phyloP scores from a whole-genome alignment of 2,329 filamentous ascomycete species.

The Sporothrix luriei region DNA sequence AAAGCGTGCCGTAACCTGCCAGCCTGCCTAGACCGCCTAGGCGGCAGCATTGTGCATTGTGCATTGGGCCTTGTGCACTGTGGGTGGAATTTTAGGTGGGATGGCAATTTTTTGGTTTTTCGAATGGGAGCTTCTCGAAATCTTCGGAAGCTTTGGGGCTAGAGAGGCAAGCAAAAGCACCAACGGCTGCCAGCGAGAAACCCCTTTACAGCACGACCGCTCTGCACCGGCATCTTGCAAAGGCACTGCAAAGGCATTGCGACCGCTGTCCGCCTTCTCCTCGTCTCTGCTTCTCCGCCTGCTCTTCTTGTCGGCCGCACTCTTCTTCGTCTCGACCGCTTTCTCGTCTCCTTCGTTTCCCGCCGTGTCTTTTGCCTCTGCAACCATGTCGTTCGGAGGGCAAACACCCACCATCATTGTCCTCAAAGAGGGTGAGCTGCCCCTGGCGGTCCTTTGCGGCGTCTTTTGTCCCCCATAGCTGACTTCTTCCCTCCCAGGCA shows the following conservation, averaged over 20 bases:
- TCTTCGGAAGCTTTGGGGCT: slow-evolving; percentile 22
- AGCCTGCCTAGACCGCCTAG: slow-evolving; percentile 6
- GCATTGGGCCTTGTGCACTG: no score
- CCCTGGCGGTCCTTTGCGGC: slow-evolving; percentile 29
- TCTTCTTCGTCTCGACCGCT: neutral
- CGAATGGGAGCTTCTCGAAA: slow-evolving; percentile 28
- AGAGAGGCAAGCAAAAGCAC: neutral
- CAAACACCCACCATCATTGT: slow-evolving; percentile 98
- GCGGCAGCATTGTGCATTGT: slow-evolving; percentile 24
- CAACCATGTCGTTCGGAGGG: slow-evolving; percentile 88
- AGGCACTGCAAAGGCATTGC: slow-evolving; percentile 1
- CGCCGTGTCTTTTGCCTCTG: neutral
- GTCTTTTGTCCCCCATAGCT: slow-evolving; percentile 44
- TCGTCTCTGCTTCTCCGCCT: neutral
- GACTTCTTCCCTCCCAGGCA: slow-evolving; percentile 60
- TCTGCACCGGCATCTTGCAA: neutral
- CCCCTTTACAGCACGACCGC: neutral
- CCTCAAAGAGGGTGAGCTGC: slow-evolving; percentile 79
- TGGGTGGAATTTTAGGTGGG: slow-evolving; percentile 22
- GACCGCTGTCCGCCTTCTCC: neutral
- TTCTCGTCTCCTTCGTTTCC: neutral
- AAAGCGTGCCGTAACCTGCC: neutral
- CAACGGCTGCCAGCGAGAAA: neutral
- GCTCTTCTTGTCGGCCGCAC: neutral
- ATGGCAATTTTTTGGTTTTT: slow-evolving; percentile 27